Base-by-base conservation (phyloP, 2,329 filamentous ascomycete genomes). In the Paracamarosporium sp. region DNA sequence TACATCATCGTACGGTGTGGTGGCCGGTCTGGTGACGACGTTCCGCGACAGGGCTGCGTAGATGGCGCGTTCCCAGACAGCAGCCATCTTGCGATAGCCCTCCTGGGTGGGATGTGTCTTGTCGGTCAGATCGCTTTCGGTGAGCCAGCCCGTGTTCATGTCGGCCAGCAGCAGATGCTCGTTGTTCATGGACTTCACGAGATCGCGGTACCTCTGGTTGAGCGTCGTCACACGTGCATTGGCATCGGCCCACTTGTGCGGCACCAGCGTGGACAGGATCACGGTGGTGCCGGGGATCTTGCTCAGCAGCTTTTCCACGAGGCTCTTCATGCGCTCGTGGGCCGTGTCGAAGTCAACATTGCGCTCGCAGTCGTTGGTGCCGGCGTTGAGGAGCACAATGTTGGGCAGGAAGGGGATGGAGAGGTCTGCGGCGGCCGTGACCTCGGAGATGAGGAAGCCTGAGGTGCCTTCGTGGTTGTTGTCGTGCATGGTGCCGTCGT, bases 321-420 rank as follows among this genome's bases (percentile, higher is more conserved):
- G 24, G 20, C 24, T 31, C 24, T 45, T 36, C 50, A 45, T 53
- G 30, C 38, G 38, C 24, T 22, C 38, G 11, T 22, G 20, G 6
- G 20, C 15, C 5, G 24, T 33, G 11, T 53, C 50, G 5, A 45
- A 28, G 1, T 25, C 13, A 5, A 44, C 30, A 25, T 31, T 28
- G 27, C 31, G 31, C 27, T 53, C 38, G 15, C 31, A 33, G 30
- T 53, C 50, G 50, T 53, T 53, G 27, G 50, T 53, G n/a, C 50
- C 50, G 17, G 36, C 38, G 38, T 53, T 53, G 50, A 53, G 9
- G 40, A 36, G 15, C 25, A 53, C 44, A 12, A 53, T 7, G 28
- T 53, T 53, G 25, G 50, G 50, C 33, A 44, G 38, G 20, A 30
- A 44, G 15, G 24, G 15, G 27, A 53, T 36, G 27, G 28, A 38